phyloP scores from a whole-genome alignment of 148 eudicot species.

The Nepenthes gracilis region DNA sequence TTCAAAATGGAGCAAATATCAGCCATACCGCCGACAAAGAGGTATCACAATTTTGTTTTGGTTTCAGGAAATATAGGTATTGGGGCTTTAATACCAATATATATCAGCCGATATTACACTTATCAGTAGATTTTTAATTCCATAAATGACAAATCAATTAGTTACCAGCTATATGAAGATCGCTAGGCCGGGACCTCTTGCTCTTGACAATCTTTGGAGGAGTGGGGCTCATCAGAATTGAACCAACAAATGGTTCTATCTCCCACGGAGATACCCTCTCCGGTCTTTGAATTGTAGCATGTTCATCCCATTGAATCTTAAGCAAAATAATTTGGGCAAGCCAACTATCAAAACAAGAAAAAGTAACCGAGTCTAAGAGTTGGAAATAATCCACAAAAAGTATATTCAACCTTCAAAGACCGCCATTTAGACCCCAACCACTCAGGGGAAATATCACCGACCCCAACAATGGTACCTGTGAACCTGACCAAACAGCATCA shows the following conservation, averaged over 20 bases:
- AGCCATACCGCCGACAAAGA: too few relatives aligned
- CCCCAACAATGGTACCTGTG: constrained; percentile 63
- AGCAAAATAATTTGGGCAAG: constrained; percentile 4
- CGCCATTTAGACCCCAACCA: constrained; percentile 84
- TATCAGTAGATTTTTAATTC: too few relatives aligned
- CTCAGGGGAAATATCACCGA: constrained; percentile 47
- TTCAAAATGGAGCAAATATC: too few relatives aligned
- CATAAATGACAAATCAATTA: too few relatives aligned
- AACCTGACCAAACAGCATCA: constrained; percentile 33
- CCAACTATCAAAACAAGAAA: background rate
- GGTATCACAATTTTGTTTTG: too few relatives aligned
- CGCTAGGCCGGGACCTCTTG: constrained; percentile 62
- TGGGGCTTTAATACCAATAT: too few relatives aligned
- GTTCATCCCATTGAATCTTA: constrained; percentile 95
- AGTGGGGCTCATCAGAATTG: constrained; percentile 29
- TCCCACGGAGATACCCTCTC: constrained; percentile 93
- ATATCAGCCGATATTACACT: too few relatives aligned
- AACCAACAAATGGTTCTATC: constrained; percentile 61
- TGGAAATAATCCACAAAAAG: background rate
- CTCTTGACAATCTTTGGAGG: constrained; percentile 34
- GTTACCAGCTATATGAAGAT: constrained; percentile 43
- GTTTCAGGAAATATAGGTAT: too few relatives aligned
- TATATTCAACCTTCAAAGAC: constrained; percentile 52
- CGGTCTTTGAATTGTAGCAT: constrained; percentile 50
- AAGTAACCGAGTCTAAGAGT: background rate